Conservation (phyloP, 2,329 filamentous ascomycete genomes). For the Stagonosporopsis vannaccii region DNA sequence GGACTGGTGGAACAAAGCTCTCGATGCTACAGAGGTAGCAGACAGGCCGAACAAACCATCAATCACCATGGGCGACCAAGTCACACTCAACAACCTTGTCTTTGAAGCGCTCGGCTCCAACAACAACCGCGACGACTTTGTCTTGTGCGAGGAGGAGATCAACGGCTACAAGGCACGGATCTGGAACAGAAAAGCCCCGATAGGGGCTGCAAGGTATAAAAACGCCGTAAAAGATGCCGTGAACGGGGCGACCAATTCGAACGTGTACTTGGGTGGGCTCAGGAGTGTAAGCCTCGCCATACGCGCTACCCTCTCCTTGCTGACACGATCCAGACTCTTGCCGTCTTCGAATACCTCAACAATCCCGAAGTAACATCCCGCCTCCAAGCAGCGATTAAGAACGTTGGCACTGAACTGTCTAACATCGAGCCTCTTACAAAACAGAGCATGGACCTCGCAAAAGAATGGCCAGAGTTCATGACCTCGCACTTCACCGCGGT, state of each 20-base stretch:
- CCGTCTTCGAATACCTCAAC: not conserved
- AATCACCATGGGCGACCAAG: slow-evolving; percentile 1
- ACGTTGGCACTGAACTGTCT: not conserved
- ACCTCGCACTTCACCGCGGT: not conserved
- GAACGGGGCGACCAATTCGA: not conserved
- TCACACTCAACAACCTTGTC: not conserved
- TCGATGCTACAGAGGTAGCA: not conserved
- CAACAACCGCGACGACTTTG: slow-evolving; percentile 4
- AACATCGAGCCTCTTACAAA: slow-evolving; percentile 1
- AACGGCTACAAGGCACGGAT: slow-evolving; percentile 1
- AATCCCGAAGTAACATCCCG: not conserved
- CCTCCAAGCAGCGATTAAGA: not conserved
- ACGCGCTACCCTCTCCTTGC: not conserved
- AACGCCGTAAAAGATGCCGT: not conserved
- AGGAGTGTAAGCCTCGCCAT: not conserved
- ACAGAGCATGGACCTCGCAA: not conserved
- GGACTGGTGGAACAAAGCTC: slow-evolving; percentile 1
- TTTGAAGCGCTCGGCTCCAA: slow-evolving; percentile 6
- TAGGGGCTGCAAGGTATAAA: not conserved
- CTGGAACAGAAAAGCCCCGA: not conserved
- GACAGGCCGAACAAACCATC: slow-evolving; percentile 3
- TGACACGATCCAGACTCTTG: not conserved
- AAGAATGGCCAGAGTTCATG: not conserved
- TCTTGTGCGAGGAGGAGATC: slow-evolving; percentile 3
- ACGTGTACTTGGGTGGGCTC: slow-evolving; percentile 5